Evolutionary conservation across 306 rosid species (phyloP).

Genomic region (Sphenostylis stenocarpa): DNA sequence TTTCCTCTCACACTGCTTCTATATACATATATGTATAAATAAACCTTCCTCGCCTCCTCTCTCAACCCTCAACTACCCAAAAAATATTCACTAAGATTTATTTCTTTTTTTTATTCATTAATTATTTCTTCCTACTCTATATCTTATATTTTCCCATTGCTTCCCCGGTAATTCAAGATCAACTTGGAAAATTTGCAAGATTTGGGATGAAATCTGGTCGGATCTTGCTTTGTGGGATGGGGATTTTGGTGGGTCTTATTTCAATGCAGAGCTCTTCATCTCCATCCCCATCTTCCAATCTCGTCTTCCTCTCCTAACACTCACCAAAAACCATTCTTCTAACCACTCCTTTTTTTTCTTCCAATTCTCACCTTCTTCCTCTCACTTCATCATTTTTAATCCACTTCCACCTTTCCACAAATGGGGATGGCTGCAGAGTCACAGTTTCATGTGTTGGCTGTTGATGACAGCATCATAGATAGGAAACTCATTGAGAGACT

Average conservation of each 20-base stretch:
- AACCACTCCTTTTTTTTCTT: background rate
- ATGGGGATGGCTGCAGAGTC: slow-evolving; percentile 89
- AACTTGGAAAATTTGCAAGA: slow-evolving; percentile 70
- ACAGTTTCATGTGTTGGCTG: slow-evolving; percentile 89
- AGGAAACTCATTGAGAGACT: slow-evolving; percentile 82
- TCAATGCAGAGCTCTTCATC: slow-evolving; percentile 46
- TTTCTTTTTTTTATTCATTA: slow-evolving; percentile 31
- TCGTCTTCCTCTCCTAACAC: slow-evolving; percentile 24
- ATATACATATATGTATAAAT: slow-evolving; percentile 21
- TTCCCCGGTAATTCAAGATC: slow-evolving; percentile 77
- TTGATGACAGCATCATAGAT: slow-evolving; percentile 86
- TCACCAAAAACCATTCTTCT: background rate
- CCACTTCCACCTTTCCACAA: slow-evolving; percentile 16
- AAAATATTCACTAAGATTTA: slow-evolving; percentile 44
- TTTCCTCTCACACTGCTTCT: background rate
- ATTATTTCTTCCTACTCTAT: slow-evolving; percentile 5
- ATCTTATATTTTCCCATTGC: slow-evolving; percentile 51
- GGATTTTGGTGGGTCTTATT: slow-evolving; percentile 71
- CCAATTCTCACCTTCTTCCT: background rate
- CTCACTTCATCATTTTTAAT: background rate
- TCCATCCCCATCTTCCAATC: background rate
- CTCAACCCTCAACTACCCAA: slow-evolving; percentile 34
- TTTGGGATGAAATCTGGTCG: slow-evolving; percentile 96
- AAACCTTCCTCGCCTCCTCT: slow-evolving; percentile 30
- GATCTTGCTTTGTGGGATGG: slow-evolving; percentile 93